These are phyloP conservation scores for Pinus albicaulis DNA, from an alignment of 75 land plant genomes.

Conservation along the genomic window DNA sequence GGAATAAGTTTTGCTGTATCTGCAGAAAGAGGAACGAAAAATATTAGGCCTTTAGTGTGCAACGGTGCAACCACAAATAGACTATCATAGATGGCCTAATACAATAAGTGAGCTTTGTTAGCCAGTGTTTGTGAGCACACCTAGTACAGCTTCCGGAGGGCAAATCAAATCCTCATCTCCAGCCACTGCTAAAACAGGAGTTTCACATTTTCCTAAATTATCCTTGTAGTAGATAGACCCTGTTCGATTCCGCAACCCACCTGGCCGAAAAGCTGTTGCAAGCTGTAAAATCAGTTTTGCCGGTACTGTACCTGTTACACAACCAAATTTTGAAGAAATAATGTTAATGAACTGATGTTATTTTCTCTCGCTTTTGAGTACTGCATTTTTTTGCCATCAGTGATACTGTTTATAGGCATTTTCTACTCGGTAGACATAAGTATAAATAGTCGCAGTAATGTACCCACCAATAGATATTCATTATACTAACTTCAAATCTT, in stretches of 20 bases:
- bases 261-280: constrained; percentile 83
- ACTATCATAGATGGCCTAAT: background rate
- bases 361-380: background rate
- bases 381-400: background rate
- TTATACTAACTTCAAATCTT: background rate
- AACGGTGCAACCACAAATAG: background rate
- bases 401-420: background rate
- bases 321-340: background rate
- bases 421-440: background rate
- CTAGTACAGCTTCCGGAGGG: constrained; percentile 94
- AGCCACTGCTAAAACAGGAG: constrained; percentile 87
- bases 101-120: no score
- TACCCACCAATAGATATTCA: background rate
- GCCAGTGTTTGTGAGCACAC: constrained; percentile 31
- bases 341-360: no score
- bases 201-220: constrained; percentile 50
- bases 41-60: background rate
- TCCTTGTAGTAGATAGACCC: constrained; percentile 81
- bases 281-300: constrained; percentile 89
- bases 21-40: constrained; percentile 25
- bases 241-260: constrained; percentile 74
- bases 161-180: constrained; percentile 94
- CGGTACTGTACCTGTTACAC: constrained; percentile 82
- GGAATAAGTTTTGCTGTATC: constrained; percentile 84
- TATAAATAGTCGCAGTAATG: background rate